phyloP scores from a whole-genome alignment of 345 rosid species.

The Brassica incana region DNA sequence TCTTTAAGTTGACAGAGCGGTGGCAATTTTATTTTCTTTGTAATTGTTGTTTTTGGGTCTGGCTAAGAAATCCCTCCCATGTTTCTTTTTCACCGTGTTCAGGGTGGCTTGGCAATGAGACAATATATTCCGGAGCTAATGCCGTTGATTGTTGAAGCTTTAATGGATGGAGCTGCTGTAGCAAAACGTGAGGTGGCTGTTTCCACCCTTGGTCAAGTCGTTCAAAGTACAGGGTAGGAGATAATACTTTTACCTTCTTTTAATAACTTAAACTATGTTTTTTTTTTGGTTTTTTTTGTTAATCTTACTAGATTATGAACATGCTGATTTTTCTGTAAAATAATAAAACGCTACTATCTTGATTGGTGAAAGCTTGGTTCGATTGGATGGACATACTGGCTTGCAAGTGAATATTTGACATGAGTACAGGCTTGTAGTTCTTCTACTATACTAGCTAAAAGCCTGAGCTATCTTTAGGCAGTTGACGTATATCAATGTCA shows the following conservation, averaged over 20 bases:
- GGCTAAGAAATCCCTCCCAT: slow-evolving; percentile 16
- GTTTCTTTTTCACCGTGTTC: slow-evolving; percentile 23
- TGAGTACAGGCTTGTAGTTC: background rate
- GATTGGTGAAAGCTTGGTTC: slow-evolving; percentile 22
- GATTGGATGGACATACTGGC: slow-evolving; percentile 12
- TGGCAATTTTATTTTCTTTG: slow-evolving; percentile 13
- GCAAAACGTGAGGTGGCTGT: slow-evolving; percentile 97
- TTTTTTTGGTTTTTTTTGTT: background rate
- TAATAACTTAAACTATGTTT: slow-evolving; percentile 1
- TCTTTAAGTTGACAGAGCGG: slow-evolving; percentile 14
- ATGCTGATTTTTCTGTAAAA: slow-evolving; percentile 8
- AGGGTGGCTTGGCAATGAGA: slow-evolving; percentile 98
- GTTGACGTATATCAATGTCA: slow-evolving; percentile 6
- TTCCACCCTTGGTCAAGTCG: slow-evolving; percentile 96
- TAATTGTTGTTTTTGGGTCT: slow-evolving; percentile 5
- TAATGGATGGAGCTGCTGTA: slow-evolving; percentile 96
- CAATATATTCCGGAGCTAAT: slow-evolving; percentile 85
- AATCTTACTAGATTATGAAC: slow-evolving; percentile 14
- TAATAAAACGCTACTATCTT: slow-evolving; percentile 20
- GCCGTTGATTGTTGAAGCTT: slow-evolving; percentile 95
- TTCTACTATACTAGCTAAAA: background rate
- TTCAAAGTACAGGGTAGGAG: slow-evolving; percentile 91
- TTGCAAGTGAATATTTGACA: slow-evolving; percentile 3
- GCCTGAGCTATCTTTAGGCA: slow-evolving; percentile 14
- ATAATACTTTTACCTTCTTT: slow-evolving; percentile 26